Conservation (phyloP, 1,284 basidiomycete genomes). For the Ustilago curta region DNA sequence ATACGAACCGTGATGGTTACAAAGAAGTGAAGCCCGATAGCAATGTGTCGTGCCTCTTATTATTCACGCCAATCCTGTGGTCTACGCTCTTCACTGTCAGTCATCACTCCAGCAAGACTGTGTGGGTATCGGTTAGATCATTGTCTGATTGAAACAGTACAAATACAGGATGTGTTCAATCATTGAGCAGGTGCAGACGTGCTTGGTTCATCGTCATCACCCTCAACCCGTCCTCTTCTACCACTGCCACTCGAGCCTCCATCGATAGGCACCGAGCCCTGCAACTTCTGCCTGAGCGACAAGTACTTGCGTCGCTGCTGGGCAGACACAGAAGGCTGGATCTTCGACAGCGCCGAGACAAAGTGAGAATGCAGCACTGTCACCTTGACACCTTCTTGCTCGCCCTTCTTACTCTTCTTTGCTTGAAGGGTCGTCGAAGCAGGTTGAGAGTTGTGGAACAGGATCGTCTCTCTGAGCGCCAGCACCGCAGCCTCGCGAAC, state of each 20-base stretch:
- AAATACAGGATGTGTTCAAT: constrained; percentile 6
- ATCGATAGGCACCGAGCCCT: constrained; percentile 43
- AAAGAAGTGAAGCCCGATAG: too few relatives aligned
- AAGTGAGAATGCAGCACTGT: constrained; percentile 77
- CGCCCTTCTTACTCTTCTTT: constrained; percentile 17
- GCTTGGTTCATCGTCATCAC: constrained; percentile 11
- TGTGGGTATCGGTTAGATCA: too few relatives aligned
- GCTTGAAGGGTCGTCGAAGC: background rate
- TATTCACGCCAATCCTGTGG: background rate
- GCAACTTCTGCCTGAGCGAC: constrained; percentile 38
- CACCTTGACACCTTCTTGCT: constrained; percentile 30
- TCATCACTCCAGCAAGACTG: background rate
- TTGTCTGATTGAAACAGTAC: background rate
- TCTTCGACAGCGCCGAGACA: constrained; percentile 79
- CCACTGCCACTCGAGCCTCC: constrained; percentile 7
- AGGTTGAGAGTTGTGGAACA: constrained; percentile 36
- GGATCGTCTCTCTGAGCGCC: constrained; percentile 76
- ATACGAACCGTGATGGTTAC: too few relatives aligned
- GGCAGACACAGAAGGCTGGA: constrained; percentile 85
- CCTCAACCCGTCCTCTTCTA: constrained; percentile 15
- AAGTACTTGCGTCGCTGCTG: constrained; percentile 83
- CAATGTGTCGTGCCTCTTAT: background rate
- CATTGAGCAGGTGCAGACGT: constrained; percentile 24
- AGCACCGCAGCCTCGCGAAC: constrained; percentile 81
- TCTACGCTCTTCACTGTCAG: background rate